phyloP scores from a whole-genome alignment of 345 rosid genomes.

The Corymbia maculata region DNA sequence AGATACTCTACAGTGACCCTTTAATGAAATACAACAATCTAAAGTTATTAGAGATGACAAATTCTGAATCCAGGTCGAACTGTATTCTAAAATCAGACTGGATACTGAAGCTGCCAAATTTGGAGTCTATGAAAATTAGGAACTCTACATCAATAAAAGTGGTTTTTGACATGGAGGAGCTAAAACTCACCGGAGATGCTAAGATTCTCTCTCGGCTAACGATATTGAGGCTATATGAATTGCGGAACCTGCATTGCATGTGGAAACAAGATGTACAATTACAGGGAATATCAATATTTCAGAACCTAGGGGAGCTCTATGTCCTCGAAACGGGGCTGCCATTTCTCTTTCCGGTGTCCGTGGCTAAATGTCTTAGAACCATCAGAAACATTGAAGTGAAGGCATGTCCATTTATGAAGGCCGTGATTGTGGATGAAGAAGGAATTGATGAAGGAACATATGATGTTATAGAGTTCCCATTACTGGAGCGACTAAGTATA shows the following conservation, averaged over 20 bases:
- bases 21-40: background rate
- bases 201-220: too few relatives aligned
- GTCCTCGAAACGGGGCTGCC: accelerated
- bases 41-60: accelerated
- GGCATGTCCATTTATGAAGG: too few relatives aligned
- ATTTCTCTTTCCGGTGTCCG: too few relatives aligned
- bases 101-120: background rate
- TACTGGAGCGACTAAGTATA: too few relatives aligned
- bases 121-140: accelerated
- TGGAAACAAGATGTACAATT: too few relatives aligned
- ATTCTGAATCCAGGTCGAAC: accelerated
- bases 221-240: accelerated
- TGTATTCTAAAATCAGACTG: background rate
- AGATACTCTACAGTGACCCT: background rate
- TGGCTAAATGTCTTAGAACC: too few relatives aligned
- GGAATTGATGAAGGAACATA: too few relatives aligned
- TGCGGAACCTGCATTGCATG: too few relatives aligned
- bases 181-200: accelerated
- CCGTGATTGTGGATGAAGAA: too few relatives aligned
- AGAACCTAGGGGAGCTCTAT: accelerated
- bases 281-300: too few relatives aligned
- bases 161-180: too few relatives aligned
- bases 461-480: too few relatives aligned
- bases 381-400: accelerated
- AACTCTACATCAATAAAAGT: background rate